Evolutionary conservation across 768 basidiomycete species (phyloP).

Genomic region (Rhodotorula diobovata): DNA sequence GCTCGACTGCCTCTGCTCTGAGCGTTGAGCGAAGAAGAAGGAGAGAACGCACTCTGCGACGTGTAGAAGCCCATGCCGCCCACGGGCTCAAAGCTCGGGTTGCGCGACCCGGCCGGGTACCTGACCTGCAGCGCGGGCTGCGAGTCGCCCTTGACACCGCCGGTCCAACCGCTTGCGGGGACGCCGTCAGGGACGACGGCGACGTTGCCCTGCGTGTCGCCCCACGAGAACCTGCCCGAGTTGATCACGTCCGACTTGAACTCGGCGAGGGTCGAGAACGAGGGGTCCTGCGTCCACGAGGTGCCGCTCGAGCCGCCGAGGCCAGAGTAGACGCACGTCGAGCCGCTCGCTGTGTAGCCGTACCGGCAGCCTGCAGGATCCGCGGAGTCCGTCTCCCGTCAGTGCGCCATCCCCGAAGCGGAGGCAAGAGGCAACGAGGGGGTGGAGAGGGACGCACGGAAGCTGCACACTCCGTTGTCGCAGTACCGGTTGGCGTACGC

Average conservation of each 20-base stretch:
- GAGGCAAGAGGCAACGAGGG: not conserved
- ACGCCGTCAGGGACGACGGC: conserved; percentile 10
- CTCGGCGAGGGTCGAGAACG: conserved; percentile 16
- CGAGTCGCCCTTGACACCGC: conserved; percentile 6
- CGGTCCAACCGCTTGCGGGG: conserved; percentile 12
- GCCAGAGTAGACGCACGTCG: not conserved
- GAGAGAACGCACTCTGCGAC: conserved; percentile 24
- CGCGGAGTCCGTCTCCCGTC: too few species aligned
- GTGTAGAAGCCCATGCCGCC: conserved; percentile 43
- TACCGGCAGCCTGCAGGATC: not conserved
- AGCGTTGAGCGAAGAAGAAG: not conserved
- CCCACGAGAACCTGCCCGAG: conserved; percentile 26
- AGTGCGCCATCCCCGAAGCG: too few species aligned
- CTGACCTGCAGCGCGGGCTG: conserved; percentile 35
- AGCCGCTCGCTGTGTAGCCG: not conserved
- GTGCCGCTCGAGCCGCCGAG: not conserved
- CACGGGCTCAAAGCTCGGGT: conserved; percentile 23
- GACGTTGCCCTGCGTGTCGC: conserved; percentile 10
- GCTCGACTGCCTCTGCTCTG: too few species aligned
- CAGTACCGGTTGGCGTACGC: not conserved
- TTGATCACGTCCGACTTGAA: conserved; percentile 24
- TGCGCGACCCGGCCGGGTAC: conserved; percentile 36
- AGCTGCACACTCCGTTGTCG: not conserved
- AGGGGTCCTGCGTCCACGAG: conserved; percentile 8
- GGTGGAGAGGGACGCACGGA: not conserved